phyloP scores from a whole-genome alignment of 2,329 filamentous ascomycete genomes.

The Aspergillus sp. region DNA sequence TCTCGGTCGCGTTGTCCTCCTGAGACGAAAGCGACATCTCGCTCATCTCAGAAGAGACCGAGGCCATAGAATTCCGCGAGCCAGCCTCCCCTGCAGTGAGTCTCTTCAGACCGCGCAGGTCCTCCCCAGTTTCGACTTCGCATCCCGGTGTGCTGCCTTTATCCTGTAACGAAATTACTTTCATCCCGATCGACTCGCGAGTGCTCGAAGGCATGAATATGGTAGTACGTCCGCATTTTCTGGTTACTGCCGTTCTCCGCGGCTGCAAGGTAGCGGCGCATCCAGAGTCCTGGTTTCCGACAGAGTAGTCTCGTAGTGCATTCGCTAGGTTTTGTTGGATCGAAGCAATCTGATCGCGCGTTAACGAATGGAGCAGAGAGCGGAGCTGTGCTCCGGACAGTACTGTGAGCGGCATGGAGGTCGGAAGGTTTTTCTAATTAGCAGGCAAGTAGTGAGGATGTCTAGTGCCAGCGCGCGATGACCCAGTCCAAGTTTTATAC shows the following conservation, averaged over 20 bases:
- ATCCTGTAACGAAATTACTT: slow-evolving; percentile 59
- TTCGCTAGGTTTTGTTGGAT: slow-evolving; percentile 60
- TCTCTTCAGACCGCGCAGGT: slow-evolving; percentile 9
- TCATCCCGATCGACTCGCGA: slow-evolving; percentile 61
- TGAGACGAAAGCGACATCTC: slow-evolving; percentile 38
- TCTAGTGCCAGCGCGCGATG: neutral
- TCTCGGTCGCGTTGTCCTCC: slow-evolving; percentile 21
- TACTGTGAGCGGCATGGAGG: slow-evolving; percentile 60
- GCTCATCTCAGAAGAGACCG: slow-evolving; percentile 35
- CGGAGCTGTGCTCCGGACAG: slow-evolving; percentile 58
- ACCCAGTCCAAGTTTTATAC: neutral
- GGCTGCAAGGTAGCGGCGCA: slow-evolving; percentile 63
- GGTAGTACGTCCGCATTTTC: slow-evolving; percentile 61
- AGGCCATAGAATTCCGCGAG: slow-evolving; percentile 33
- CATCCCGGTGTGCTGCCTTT: slow-evolving; percentile 27
- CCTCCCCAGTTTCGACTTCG: slow-evolving; percentile 32
- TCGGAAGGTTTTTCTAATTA: neutral
- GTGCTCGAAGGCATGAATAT: slow-evolving; percentile 68
- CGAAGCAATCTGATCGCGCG: slow-evolving; percentile 56
- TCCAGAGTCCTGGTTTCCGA: slow-evolving; percentile 57
- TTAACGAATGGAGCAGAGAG: slow-evolving; percentile 55
- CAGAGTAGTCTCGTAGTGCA: slow-evolving; percentile 65
- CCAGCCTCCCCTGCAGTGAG: slow-evolving; percentile 7
- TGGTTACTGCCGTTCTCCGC: slow-evolving; percentile 59
- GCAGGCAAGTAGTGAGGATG: neutral